A percentile compares a stretch with the other conserved stretches of the same genome.
phyloP scores from a whole-genome alignment of 306 rosid species.

The Trichosanthes truncata region DNA sequence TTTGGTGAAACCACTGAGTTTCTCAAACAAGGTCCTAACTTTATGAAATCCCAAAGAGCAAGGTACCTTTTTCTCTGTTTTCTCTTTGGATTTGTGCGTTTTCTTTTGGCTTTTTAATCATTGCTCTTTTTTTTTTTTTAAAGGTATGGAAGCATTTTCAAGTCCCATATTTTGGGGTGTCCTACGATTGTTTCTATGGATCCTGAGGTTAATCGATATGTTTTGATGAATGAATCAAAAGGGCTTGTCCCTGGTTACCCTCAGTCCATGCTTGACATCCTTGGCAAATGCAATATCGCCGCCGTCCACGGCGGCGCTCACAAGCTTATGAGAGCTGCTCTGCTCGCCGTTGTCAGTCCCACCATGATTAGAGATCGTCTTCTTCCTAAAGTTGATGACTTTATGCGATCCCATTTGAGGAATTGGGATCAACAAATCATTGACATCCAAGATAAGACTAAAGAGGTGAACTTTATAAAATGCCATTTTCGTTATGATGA shows the following conservation, averaged over 20 bases:
- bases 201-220: slow-evolving; percentile 81
- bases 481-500: background rate
- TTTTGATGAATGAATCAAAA: slow-evolving; percentile 81
- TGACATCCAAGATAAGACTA: slow-evolving; percentile 84
- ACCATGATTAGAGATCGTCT: slow-evolving; percentile 50
- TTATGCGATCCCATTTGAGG: slow-evolving; percentile 57
- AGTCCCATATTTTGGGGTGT: slow-evolving; percentile 91
- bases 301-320: slow-evolving; percentile 97
- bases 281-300: slow-evolving; percentile 85
- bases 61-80: slow-evolving; percentile 35
- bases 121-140: background rate
- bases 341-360: slow-evolving; percentile 71
- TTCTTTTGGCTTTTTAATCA: background rate
- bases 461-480: slow-evolving; percentile 39
- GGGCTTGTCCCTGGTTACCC: slow-evolving; percentile 99
- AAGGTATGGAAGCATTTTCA: slow-evolving; percentile 95
- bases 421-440: slow-evolving; percentile 56
- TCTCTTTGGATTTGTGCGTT: background rate
- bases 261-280: slow-evolving; percentile 82
- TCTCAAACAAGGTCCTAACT: slow-evolving; percentile 90
- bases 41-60: slow-evolving; percentile 89
- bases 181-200: slow-evolving; percentile 97
- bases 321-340: slow-evolving; percentile 81
- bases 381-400: slow-evolving; percentile 69
- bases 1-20: slow-evolving; percentile 96